Evolutionary conservation across 1,284 basidiomycete species (phyloP), one percentile per base, ranked within the genome.

Genomic region (Moesziomyces parantarcticus): DNA sequence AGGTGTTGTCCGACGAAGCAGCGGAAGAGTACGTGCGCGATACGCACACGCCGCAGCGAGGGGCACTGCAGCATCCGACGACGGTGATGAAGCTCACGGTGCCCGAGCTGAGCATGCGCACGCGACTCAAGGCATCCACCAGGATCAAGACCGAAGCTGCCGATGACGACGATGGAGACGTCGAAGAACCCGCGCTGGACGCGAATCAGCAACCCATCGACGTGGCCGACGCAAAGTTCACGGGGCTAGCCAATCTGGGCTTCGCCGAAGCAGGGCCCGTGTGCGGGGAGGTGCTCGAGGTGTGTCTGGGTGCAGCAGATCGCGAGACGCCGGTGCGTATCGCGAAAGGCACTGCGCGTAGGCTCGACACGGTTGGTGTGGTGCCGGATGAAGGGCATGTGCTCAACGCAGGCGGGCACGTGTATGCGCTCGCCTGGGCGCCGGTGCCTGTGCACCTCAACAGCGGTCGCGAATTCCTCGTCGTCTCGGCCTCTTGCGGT

Each of bases 401-500:
- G 10, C 47, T 75, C 42, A 77, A 77, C 29, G 67, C 39, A 0
- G 75, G 75, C 10, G 71, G 72, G 5, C 67, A 77, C 36, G 68
- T 77, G 8, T 77, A 77, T 20, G 65, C 44, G n/a, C 40, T 77
- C 21, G 75, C 69, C 42, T 77, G 75, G 75, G 73, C 50, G 16
- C 68, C 68, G 13, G 40, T 75, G 1, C 73, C 68, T 0, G 44
- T 75, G 13, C 71, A 77, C 41, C 58, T 71, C 25, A 67, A 71
- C 39, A 44, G 29, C 32, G 75, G 67, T 9, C 66, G 58, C 18
- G 72, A 77, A 53, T 69, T 50, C 45, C 61, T 77, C 44, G 68
- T 49, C 14, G 58, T 75, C 3, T 75, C 72, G 0, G 67, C 75
- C 0, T 10, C 40, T 7, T 42, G 50, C 0, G 47, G 45, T 1